Base-by-base conservation (phyloP, 2,329 filamentous ascomycete genomes). In the Monosporascus sp. region DNA sequence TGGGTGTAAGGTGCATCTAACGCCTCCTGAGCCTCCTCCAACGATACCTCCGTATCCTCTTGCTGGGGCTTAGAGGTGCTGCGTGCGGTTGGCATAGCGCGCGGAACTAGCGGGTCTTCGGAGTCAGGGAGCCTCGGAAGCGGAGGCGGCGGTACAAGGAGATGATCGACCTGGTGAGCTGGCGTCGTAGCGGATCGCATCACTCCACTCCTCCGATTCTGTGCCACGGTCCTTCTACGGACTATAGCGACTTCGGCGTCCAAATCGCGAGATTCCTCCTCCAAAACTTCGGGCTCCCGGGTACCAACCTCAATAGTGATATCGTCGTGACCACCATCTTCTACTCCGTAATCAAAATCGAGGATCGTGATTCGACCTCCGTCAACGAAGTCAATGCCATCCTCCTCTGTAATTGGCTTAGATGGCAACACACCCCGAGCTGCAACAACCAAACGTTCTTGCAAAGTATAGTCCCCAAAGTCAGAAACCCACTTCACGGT, bases 161-260 rank as follows among this genome's bases (percentile, higher is more conserved):
- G 48, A 15, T 57, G 54, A 48, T 64, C 66, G 48, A 45, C 63
- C 52, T 58, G 65, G 36, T 57, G 62, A 52, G 53, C 62, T 7
- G 74, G 70, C 7, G 71, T 74, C 2, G 81, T 79, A 9, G 77
- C 71, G 24, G 79, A 70, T 48, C 78, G 75, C 56, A 81, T 74
- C 36, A 83, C 65, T 52, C 73, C 73, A 48, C 70, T 53, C 77
- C 78, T 59, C 80, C 76, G 50, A 79, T 46, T 79, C 62, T 86
- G 83, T 37, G 86, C 80, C 17, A 88, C 85, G 3, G 89, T 92
- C 58, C 89, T 79, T 57, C 88, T 79, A 60, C 89, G 81, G 49
- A 90, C 87, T 61, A 93, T 83, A 57, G 89, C 89, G 20, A 94
- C 88, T 67, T 92, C 89, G 1, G 85, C 83, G 53, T 87, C 89